Conservation (phyloP, 768 basidiomycete species). For the Sutorius australiensis region DNA sequence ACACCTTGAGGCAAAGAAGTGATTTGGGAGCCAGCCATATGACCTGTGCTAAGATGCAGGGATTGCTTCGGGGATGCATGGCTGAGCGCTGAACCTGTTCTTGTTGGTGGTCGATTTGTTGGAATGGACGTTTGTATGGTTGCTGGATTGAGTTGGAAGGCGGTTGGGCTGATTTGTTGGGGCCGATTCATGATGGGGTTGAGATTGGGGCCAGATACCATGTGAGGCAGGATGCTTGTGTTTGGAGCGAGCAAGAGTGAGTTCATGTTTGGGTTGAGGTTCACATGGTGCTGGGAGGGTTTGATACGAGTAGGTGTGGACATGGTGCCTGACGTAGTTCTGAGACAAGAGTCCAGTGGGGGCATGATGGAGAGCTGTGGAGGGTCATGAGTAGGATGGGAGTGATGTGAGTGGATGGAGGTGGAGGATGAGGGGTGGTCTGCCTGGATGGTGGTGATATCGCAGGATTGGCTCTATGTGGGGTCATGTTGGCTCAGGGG, state of each 20-base stretch:
- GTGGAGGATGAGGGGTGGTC: slow-evolving; percentile 29
- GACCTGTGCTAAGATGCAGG: slow-evolving; percentile 18
- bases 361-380: slow-evolving; percentile 19
- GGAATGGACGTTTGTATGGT: slow-evolving; percentile 21
- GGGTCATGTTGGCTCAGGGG: slow-evolving; percentile 24
- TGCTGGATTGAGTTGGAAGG: slow-evolving; percentile 16
- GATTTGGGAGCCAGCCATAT: slow-evolving; percentile 12
- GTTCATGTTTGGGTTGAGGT: slow-evolving; percentile 21
- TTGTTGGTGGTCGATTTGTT: slow-evolving; percentile 29
- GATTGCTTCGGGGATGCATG: slow-evolving; percentile 30
- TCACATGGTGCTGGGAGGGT: slow-evolving; percentile 19
- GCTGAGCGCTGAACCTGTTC: slow-evolving; percentile 28
- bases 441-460: slow-evolving; percentile 9
- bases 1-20: slow-evolving; percentile 6
- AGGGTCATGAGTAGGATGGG: slow-evolving; percentile 19
- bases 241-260: slow-evolving; percentile 5
- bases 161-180: slow-evolving; percentile 17
- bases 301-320: slow-evolving; percentile 23
- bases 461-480: slow-evolving; percentile 21
- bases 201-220: slow-evolving; percentile 2
- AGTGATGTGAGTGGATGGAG: slow-evolving; percentile 28
- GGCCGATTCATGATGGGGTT: slow-evolving; percentile 18
- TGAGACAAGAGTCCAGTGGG: slow-evolving; percentile 24
- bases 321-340: slow-evolving; percentile 22
- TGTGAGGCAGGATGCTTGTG: slow-evolving; percentile 15